Base-by-base conservation (phyloP, 2,329 filamentous ascomycete genomes). In the Ophiocordyceps robertsii region DNA sequence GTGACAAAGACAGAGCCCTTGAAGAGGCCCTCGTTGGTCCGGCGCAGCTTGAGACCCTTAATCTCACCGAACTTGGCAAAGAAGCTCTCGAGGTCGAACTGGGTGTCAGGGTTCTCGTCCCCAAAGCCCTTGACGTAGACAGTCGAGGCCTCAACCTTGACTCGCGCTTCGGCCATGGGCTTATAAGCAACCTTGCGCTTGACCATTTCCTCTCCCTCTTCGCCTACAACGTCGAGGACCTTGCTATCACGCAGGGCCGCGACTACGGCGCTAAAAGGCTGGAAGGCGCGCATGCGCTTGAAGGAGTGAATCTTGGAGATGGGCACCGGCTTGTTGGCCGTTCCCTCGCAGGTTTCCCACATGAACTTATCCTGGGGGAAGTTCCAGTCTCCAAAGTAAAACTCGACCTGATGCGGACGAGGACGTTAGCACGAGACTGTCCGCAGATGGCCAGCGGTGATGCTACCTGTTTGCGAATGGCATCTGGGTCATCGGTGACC, bases 1-100 rank as follows among this genome's bases (percentile, higher is more conserved):
- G 95, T 90, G 50, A 95, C 86, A 58, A 95, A 96, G 45, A 95
- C 86, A 51, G 87, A 95, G 52, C 90, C 88, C 74, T 98, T 98
- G 80, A 96, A 98, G 41, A 73, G 66, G 55, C 79, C 80, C 46
- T 80, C 68, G 37, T 73, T 70, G 39, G 70, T 71, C 51, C 92
- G 87, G 52, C 93, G 86, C 48, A 98, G 82, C 57, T 90, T 89
- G 47, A 98, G 81, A 38, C 81, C 77, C 56, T 84, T 86, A 53
- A 86, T 76, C 29, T 83, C 73, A 38, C 89, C 90, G 59, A 80
- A 89, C 45, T 81, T 75, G 43, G 80, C 72, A 61, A 96, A 95
- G 70, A 94, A 95, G 47, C 80, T 80, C 68, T 98, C 92, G 44
- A 98, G 82, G 49, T 95, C 87, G 60, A 95, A 87, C 64, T 96